These are phyloP conservation scores for Epichloe baconii DNA, from an alignment of 2,329 filamentous ascomycete genomes.

Conservation along the genomic window DNA sequence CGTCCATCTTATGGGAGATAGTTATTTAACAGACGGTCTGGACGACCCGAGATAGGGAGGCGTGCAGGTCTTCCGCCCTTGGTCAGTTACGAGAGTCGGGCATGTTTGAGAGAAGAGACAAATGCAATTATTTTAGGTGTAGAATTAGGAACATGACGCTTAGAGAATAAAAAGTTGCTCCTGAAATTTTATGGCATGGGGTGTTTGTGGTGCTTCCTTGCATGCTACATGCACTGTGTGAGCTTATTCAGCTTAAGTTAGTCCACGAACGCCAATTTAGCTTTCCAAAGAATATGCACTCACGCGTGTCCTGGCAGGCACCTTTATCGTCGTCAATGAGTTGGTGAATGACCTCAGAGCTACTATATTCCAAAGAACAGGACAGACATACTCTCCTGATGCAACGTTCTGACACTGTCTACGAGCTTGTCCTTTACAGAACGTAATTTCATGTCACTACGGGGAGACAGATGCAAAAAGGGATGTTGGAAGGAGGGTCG, in stretches of 20 bases:
- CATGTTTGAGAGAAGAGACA: background rate
- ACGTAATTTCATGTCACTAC: background rate
- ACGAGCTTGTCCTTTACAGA: background rate
- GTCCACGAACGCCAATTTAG: no score
- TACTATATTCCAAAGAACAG: no score
- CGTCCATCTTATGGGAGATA: background rate
- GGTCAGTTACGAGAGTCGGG: background rate
- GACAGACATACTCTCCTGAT: no score
- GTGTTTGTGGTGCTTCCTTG: background rate
- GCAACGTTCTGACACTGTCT: no score
- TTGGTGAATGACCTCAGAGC: no score
- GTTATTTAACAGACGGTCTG: background rate
- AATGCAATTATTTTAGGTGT: background rate
- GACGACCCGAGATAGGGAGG: conserved; percentile 11
- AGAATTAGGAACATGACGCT: background rate
- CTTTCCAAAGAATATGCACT: no score
- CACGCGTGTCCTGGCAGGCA: no score
- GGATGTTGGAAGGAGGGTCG: conserved; percentile 2
- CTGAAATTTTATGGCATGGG: background rate
- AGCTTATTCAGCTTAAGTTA: no score
- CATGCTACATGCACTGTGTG: no score
- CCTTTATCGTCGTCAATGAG: no score
- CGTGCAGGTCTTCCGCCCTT: conserved; percentile 20
- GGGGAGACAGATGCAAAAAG: background rate
- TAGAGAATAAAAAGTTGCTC: background rate